Percentiles rank a stretch among this genome's conserved stretches.
phyloP scores from a whole-genome alignment of 2,329 filamentous ascomycete genomes.

The Bipolaris cookei region DNA sequence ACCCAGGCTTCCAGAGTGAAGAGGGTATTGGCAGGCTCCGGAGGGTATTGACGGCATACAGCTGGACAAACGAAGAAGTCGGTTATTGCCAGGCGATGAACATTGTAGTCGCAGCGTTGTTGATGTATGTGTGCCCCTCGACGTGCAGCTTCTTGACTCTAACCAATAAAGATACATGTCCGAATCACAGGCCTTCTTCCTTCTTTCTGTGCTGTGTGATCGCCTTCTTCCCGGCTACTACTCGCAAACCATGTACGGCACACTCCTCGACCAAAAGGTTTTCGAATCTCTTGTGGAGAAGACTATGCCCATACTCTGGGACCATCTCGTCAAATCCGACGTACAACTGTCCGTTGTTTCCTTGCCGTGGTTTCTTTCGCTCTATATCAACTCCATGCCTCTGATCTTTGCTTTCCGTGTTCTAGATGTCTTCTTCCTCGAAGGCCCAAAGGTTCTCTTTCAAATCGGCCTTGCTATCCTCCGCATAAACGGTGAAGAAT shows the following conservation, averaged over 20 bases:
- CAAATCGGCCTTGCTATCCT: conserved; percentile 97
- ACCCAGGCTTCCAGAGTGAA: conserved; percentile 94
- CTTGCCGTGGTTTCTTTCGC: conserved; percentile 94
- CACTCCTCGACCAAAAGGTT: conserved; percentile 92
- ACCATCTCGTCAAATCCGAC: conserved; percentile 95
- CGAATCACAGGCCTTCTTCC: conserved; percentile 92
- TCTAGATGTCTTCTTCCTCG: conserved; percentile 96
- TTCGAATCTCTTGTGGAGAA: conserved; percentile 98
- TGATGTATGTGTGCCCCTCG: conserved; percentile 67
- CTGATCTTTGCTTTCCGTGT: conserved; percentile 96
- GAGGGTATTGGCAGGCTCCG: conserved; percentile 90
- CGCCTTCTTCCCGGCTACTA: conserved; percentile 95
- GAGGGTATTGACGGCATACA: conserved; percentile 93
- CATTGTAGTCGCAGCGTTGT: conserved; percentile 94
- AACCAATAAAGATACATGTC: conserved; percentile 77
- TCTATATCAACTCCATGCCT: conserved; percentile 99
- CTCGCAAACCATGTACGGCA: conserved; percentile 99
- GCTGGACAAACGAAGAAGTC: conserved; percentile 93
- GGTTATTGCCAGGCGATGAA: conserved; percentile 99
- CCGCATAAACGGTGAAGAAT: conserved; percentile 93
- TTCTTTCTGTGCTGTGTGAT: conserved; percentile 90
- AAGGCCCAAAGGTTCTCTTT: conserved; percentile 96
- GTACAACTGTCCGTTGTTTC: conserved; percentile 97
- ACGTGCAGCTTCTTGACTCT: conserved; percentile 25
- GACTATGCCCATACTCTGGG: conserved; percentile 98